Evolutionary conservation across 148 eudicot species (phyloP), one percentile per base, ranked within the genome.

Genomic region (Amaranthus palmeri): DNA sequence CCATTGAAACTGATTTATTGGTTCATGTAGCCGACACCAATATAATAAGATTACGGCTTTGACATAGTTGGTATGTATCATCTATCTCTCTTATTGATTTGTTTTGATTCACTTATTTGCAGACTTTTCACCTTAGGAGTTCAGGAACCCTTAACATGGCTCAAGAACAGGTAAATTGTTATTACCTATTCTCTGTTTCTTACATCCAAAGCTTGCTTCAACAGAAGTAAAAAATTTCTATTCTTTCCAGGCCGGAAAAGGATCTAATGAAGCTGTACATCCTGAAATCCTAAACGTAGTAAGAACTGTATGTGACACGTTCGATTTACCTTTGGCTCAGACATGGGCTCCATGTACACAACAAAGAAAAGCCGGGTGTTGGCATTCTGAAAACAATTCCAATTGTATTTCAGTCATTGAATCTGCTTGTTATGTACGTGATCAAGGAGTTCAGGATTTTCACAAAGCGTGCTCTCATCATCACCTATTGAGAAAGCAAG

Each of bases 381-480:
- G 79, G 78, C 80, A 71, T 72, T 81, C 81, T 7, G 78, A 78
- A 63, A 80, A 83, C 70, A 77, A 81, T 50, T 14, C 75, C 15
- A 55, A 42, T 44, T 89, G 97, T 68, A 77, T 86, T 69, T 93
- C 97, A 52, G 85, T 83, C 15, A 69, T 89, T 15, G 84, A 85
- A 74, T 82, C 85, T 14, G 97, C 93, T 69, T 93, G 90, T 80
- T 89, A 87, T 67, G 83, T 91, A 43, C 85, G 70, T 10, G 87
- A 89, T 76, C 83, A 65, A 73, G 68, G 74, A 65, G 93, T 91
- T 67, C 50, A 76, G 10, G 88, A 79, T 60, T 92, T 92, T 69
- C 93, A 85, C 36, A 84, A 82, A 76, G 97, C 97, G 18, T 92
- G 97, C 74, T 84, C 88, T 17, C 86, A 88, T 77, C 87, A 90